These are phyloP conservation scores for Sporothrix euskadiensis DNA, from an alignment of 2,329 filamentous ascomycete species.

Conservation along the genomic window DNA sequence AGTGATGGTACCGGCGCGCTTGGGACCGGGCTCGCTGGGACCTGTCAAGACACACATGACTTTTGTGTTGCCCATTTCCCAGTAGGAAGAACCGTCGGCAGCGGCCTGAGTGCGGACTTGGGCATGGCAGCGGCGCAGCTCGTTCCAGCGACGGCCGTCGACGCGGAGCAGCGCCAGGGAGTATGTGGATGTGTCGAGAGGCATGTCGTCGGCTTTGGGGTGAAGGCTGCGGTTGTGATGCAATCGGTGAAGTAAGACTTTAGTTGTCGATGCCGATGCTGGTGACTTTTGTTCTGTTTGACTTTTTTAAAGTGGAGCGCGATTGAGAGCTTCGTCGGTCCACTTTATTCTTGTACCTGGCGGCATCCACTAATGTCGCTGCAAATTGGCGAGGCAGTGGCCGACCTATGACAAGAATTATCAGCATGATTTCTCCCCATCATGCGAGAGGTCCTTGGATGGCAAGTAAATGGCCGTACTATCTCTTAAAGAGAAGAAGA, in stretches of 20 bases:
- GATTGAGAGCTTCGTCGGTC: not conserved
- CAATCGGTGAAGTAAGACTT: not conserved
- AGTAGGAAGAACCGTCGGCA: constrained; percentile 88
- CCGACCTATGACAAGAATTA: not conserved
- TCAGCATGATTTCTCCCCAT: too few species aligned
- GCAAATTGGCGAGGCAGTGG: not conserved
- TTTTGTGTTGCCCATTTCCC: constrained; percentile 97
- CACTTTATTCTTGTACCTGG: not conserved
- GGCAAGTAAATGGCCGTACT: too few species aligned
- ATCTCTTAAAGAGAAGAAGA: too few species aligned
- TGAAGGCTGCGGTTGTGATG: not conserved
- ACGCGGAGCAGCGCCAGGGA: constrained; percentile 79
- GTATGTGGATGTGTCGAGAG: constrained; percentile 92
- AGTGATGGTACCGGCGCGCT: constrained; percentile 34
- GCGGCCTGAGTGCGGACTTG: constrained; percentile 91
- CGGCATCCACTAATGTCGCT: not conserved
- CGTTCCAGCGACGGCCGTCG: constrained; percentile 92
- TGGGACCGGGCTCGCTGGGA: constrained; percentile 65
- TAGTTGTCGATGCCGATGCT: not conserved
- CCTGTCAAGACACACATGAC: constrained; percentile 91
- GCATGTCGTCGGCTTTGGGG: constrained; percentile 64
- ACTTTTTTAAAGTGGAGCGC: constrained; percentile 25
- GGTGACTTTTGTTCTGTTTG: constrained; percentile 17
- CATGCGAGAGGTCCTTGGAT: too few species aligned
- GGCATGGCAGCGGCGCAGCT: constrained; percentile 82